Conservation (phyloP, 2,329 filamentous ascomycete genomes). For the Neofusicoccum sp. region DNA sequence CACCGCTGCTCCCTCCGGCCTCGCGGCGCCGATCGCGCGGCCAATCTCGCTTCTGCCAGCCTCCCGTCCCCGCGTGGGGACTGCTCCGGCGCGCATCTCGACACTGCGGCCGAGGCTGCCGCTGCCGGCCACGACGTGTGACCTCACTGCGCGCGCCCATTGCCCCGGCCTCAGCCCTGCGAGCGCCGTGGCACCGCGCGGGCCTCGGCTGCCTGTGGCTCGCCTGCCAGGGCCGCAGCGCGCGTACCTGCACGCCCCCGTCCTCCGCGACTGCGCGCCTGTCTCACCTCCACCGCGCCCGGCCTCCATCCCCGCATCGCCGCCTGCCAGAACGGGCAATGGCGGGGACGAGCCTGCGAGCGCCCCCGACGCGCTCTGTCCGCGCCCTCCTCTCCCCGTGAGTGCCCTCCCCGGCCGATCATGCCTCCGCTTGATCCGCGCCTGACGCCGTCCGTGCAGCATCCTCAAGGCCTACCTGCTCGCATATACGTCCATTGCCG, state of each 20-base stretch:
- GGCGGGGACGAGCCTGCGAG: neutral
- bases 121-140: neutral
- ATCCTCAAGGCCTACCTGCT: slow-evolving; percentile 21
- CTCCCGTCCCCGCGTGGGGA: neutral
- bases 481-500: slow-evolving; percentile 44
- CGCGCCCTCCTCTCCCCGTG: neutral
- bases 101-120: slow-evolving; percentile 8
- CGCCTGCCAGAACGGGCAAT: slow-evolving; percentile 2
- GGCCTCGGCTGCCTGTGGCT: neutral
- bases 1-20: slow-evolving; percentile 2
- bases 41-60: slow-evolving; percentile 9
- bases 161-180: slow-evolving; percentile 7
- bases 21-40: neutral
- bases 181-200: neutral
- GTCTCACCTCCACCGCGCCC: neutral
- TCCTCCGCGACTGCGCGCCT: too few species aligned
- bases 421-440: neutral
- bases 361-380: neutral
- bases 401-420: neutral
- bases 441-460: slow-evolving; percentile 5
- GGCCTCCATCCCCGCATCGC: slow-evolving; percentile 4
- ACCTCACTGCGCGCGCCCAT: slow-evolving; percentile 2
- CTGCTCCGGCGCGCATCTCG: neutral
- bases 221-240: slow-evolving; percentile 2
- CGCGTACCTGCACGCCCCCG: slow-evolving; percentile 3